Evolutionary conservation across 495 filamentous ascomycete species (phyloP), one percentile per base, ranked within the genome.

Genomic region (Durotheca rogersii): DNA sequence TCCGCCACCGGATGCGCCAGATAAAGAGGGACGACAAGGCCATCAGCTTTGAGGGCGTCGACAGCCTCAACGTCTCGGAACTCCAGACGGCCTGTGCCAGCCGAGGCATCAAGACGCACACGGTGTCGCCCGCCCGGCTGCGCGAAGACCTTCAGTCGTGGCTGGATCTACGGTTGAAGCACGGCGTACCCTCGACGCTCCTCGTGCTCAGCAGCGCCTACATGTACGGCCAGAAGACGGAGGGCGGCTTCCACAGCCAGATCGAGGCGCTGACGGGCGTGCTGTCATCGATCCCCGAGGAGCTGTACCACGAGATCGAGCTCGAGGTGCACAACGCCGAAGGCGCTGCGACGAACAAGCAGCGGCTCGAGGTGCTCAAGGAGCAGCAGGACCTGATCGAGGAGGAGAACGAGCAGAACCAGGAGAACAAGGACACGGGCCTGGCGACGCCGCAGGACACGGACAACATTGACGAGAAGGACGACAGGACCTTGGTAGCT

Each of bases 231-330:
- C 94, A 96, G 74, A 67, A 66, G 54, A 49, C 59, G 33, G 88
- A 93, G 34, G 77, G 81, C 23, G 88, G 94, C 61, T 85, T 96
- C 64, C 81, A 86, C 15, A 87, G 82, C 20, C 93, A 97, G 71
- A 94, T 97, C 56, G 92, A 97, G 50, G 88, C 94, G 1, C 81
- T 99, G 21, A 89, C 90, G 38, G 85, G 88, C 14, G 93, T 99
- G 11, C 78, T 99, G 21, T 90, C 87, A 19, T 89, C 85, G 38
- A 97, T 99, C 51, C 93, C 93, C 3, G 93, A 99, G 72, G 93
- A 99, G 68, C 81, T 99, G 30, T 97, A 93, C 85, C 93, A 99
- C 75, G 93, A 99, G 73, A 96, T 97, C 52, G 93, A 99, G 70
- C 86, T 99, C 21, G 94, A 97, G 75, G 91, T 97, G 18, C 89